These are phyloP conservation scores for Debaryomycetaceae sp. DNA, from an alignment of 1,139 yeast species.

Conservation along the genomic window DNA sequence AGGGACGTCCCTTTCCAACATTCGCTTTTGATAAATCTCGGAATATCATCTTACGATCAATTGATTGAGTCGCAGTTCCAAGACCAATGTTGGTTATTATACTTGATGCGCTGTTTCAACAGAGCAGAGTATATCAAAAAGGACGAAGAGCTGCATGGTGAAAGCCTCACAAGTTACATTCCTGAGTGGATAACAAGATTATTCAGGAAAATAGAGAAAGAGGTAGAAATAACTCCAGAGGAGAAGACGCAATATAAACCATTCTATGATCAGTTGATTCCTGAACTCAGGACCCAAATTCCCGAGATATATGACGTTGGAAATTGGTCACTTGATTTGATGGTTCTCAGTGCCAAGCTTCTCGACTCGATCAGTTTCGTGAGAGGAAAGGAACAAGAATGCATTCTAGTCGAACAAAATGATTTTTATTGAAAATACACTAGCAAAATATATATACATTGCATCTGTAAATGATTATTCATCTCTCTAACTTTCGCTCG, in stretches of 20 bases:
- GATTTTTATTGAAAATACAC: background rate
- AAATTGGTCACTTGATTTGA: conserved; percentile 58
- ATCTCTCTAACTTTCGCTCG: no score
- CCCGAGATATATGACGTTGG: conserved; percentile 64
- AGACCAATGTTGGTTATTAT: conserved; percentile 60
- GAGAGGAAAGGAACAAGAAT: conserved; percentile 58
- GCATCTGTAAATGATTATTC: background rate
- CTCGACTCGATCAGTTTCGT: conserved; percentile 57
- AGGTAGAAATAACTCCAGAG: conserved; percentile 36
- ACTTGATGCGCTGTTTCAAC: conserved; percentile 60
- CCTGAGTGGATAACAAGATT: conserved; percentile 52
- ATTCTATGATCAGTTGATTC: conserved; percentile 54
- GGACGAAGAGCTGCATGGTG: conserved; percentile 22
- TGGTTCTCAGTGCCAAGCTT: conserved; percentile 58
- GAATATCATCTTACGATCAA: conserved; percentile 53
- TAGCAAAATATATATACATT: no score
- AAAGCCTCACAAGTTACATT: conserved; percentile 20
- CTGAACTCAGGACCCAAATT: conserved; percentile 46
- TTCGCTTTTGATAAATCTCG: conserved; percentile 53
- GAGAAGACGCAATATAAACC: conserved; percentile 56
- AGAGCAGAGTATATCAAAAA: conserved; percentile 28
- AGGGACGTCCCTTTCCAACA: conserved; percentile 54
- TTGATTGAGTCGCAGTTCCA: conserved; percentile 44
- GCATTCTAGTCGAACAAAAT: conserved; percentile 44
- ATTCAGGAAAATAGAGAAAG: conserved; percentile 38